Conservation (phyloP, 2,329 filamentous ascomycete genomes). For the Pestalotiopsis sp. region DNA sequence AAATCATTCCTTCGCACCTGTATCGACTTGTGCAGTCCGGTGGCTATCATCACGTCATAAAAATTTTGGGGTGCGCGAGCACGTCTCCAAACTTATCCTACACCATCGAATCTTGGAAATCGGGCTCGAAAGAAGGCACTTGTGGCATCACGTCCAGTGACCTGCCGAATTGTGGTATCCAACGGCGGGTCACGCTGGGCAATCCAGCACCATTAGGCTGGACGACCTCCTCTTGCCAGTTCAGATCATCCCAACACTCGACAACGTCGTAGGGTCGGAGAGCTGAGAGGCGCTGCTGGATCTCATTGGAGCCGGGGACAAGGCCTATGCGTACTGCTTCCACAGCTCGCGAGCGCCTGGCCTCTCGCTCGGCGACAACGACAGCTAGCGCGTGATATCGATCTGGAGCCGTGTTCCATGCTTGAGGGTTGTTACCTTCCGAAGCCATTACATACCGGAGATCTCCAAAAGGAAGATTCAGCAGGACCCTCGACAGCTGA, state of each 20-base stretch:
- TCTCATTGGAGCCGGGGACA: constrained; percentile 36
- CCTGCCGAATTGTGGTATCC: constrained; percentile 40
- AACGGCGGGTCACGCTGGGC: constrained; percentile 46
- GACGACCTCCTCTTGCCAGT: constrained; percentile 50
- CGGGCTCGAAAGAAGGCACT: constrained; percentile 19
- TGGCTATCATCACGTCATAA: constrained; percentile 26
- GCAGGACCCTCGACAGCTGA: constrained; percentile 65
- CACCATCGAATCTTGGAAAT: constrained; percentile 30
- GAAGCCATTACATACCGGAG: constrained; percentile 69
- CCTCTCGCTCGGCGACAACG: constrained; percentile 61
- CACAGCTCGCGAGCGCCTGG: constrained; percentile 50
- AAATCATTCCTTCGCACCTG: constrained; percentile 16
- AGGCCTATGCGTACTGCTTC: constrained; percentile 41
- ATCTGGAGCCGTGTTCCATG: constrained; percentile 50
- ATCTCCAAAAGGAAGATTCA: constrained; percentile 70
- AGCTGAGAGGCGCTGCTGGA: constrained; percentile 38
- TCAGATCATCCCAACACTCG: constrained; percentile 48
- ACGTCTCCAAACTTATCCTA: constrained; percentile 18
- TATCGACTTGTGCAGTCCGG: not conserved
- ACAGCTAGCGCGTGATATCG: constrained; percentile 51
- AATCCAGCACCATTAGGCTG: constrained; percentile 41
- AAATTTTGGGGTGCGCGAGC: constrained; percentile 12
- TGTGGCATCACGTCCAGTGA: constrained; percentile 18
- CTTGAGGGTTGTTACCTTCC: constrained; percentile 53
- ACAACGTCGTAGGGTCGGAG: constrained; percentile 40